Percentiles rank a stretch among this genome's conserved stretches.
Conservation (phyloP, 768 basidiomycete genomes). For the Tremella fuciformis region DNA sequence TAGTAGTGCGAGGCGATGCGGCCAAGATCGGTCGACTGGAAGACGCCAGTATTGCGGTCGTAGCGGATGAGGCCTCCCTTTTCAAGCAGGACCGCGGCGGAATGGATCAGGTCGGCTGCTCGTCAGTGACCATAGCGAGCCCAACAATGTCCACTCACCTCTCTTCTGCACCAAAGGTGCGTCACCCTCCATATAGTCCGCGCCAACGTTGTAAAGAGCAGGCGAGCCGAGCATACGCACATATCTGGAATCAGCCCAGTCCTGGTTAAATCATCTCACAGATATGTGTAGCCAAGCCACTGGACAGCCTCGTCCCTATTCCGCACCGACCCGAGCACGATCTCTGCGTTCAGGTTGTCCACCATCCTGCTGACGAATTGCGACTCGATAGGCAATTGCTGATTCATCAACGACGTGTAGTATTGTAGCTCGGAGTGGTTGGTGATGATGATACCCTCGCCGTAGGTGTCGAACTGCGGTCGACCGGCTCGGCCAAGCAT, state of each 20-base stretch:
- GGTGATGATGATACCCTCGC: slow-evolving; percentile 98
- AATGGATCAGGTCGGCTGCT: slow-evolving; percentile 76
- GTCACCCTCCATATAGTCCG: slow-evolving; percentile 89
- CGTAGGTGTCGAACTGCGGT: slow-evolving; percentile 94
- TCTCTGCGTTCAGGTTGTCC: slow-evolving; percentile 95
- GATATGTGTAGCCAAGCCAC: slow-evolving; percentile 92
- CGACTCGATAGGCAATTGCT: slow-evolving; percentile 94
- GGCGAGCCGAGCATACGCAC: slow-evolving; percentile 92
- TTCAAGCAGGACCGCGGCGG: slow-evolving; percentile 87
- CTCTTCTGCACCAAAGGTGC: slow-evolving; percentile 80
- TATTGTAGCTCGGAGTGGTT: slow-evolving; percentile 96
- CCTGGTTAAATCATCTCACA: slow-evolving; percentile 59
- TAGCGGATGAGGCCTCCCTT: slow-evolving; percentile 94
- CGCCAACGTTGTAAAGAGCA: slow-evolving; percentile 77
- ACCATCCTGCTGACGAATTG: slow-evolving; percentile 89
- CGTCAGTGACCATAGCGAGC: slow-evolving; percentile 12
- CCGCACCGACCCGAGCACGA: slow-evolving; percentile 88
- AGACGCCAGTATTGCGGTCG: slow-evolving; percentile 77
- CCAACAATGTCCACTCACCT: slow-evolving; percentile 54
- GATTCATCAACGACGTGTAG: slow-evolving; percentile 89
- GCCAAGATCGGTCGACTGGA: slow-evolving; percentile 90
- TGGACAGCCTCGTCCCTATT: slow-evolving; percentile 96
- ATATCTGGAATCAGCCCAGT: slow-evolving; percentile 60
- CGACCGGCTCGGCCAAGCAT: slow-evolving; percentile 98
- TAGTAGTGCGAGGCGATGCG: slow-evolving; percentile 94